Conservation (phyloP, 306 rosid species). For the Erythrophleum fordii region DNA sequence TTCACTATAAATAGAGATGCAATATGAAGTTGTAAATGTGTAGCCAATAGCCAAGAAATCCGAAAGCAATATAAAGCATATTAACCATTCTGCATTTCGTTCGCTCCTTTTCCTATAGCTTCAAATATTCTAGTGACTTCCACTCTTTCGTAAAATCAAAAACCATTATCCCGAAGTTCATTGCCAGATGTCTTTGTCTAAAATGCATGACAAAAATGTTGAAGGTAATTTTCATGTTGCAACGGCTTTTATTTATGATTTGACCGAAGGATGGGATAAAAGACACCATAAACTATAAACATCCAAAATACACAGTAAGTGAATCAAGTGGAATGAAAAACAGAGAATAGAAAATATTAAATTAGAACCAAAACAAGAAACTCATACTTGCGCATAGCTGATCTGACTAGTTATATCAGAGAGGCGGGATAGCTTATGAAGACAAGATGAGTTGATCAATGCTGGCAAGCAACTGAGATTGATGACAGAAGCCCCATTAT, state of each 20-base stretch:
- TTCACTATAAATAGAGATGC: no score
- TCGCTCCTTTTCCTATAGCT: no score
- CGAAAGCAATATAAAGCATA: no score
- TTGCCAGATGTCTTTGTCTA: conserved; percentile 1
- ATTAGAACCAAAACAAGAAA: conserved; percentile 28
- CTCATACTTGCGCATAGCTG: conserved; percentile 63
- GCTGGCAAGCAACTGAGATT: conserved; percentile 91
- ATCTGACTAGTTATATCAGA: conserved; percentile 60
- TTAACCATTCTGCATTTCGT: no score
- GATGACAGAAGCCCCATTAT: conserved; percentile 69
- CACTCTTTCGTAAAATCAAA: no score
- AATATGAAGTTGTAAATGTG: no score
- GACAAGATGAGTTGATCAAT: conserved; percentile 82
- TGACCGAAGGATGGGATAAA: background rate
- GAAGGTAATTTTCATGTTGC: background rate
- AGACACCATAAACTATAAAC: background rate
- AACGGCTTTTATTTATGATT: background rate
- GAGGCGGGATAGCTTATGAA: conserved; percentile 64
- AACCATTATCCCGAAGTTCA: background rate
- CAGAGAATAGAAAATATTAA: conserved; percentile 5
- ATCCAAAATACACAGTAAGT: conserved; percentile 5
- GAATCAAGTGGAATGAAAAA: background rate
- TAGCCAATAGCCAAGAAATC: no score
- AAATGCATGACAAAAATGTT: background rate
- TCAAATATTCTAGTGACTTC: no score